Evolutionary conservation across 2,329 filamentous ascomycete species (phyloP), one percentile per base, ranked within the genome.

Genomic region (Blastomyces silverae): DNA sequence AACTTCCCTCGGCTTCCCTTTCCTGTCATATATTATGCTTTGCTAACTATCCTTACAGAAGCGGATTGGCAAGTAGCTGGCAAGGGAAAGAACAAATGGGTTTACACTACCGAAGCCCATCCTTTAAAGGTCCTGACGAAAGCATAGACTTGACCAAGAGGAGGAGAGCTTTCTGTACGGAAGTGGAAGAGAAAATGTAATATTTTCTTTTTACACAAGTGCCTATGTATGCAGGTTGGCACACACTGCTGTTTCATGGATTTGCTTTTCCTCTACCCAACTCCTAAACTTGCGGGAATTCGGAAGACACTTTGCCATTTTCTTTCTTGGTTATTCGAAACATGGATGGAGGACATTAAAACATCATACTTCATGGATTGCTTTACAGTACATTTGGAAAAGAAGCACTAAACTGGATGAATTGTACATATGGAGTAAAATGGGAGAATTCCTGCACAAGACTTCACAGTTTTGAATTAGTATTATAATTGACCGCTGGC

Each of bases 101-200:
- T 88, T 11, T 87, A 83, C 70, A 88, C 87, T 70, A 88, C 85
- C 0, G 86, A 88, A 74, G 86, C 84, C 37, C 86, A 88, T 77
- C 86, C 86, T 3, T 75, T 86, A 25, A 81, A 75, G 72, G 79
- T 84, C 25, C 37, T 22, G 10, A 58, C 56, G n/a, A 58, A 58
- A 17, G 31, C 17, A 37, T 57, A 57, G 31, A 37, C 17, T 57
- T 17, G 20, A n/a, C 4, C 10, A 20, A 20, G 34, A 6, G 20
- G 55, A 39, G 34, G 28, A 57, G 20, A 25, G 2, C 15, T n/a
- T 5, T 10, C 28, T 39, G 1, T 8, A 8, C 34, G 39, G 20
- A 37, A 22, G 13, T 22, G 13, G 28, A n/a, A 31, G 10, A 37
- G 15, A 22, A 28, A 37, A n/a, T 34, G 31, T 37, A n/a, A n/a